Base-by-base conservation (phyloP, 148 eudicot genomes). In the Beta vulgaris region DNA sequence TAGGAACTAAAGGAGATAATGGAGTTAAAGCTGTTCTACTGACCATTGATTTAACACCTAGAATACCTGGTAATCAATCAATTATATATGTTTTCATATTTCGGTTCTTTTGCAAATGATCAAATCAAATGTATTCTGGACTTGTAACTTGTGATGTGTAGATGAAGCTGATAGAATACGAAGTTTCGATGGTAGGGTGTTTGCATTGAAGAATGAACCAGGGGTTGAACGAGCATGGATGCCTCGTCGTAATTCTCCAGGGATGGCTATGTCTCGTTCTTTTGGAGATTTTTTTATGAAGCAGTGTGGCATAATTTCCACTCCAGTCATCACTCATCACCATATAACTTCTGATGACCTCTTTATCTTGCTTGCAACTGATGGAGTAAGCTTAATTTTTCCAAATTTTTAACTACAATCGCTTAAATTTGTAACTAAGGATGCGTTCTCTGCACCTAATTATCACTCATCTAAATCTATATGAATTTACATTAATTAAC, bases 261-360 rank as follows among this genome's bases (percentile, higher is more conserved):
- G 97, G 59, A 80, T 93, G 75, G 97, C 97, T 49, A 94, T 94
- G 97, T 95, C 98, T 25, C 82, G 98, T 36, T 88, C 97, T n/a
- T 90, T 94, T 71, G 97, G 97, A 4, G 98, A 91, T 82, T 90
- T 86, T 73, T 85, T 89, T 78, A 73, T 90, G 46, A 94, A 90
- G 76, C 89, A 91, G 16, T 87, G 86, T 72, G 98, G 97, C 57
- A 79, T 91, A 66, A 90, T 91, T 32, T 88, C 92, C 66, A 86
- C 84, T 16, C 98, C 98, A 2, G 91, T 88, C 36, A 82, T 93
- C 79, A 88, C 82, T 70, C 85, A 87, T 69, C 92, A 78, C 73
- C 84, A 3, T 60, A 83, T 93, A 71, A 82, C 85, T 7, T 76
- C 87, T 10, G 84, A 71, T 15, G 97, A 91, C 73, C 84, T 86